A percentile compares a stretch with the other conserved stretches of the same genome.
These are phyloP conservation scores for Antitrichia curtipendula DNA, from an alignment of 225 moss, liverwort and hornwort genomes.

Conservation along the genomic window DNA sequence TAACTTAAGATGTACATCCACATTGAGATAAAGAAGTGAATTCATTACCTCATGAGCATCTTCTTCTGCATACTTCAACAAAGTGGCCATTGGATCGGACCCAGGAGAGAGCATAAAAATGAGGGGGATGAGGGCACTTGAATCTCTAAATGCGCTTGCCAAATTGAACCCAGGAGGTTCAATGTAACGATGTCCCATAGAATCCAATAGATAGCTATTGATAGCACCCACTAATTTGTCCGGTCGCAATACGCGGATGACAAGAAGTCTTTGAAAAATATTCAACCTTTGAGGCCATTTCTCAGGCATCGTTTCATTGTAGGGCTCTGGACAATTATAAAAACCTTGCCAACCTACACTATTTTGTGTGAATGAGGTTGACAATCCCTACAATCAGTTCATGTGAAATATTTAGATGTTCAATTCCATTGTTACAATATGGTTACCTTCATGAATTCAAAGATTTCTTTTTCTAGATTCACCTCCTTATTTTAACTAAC, in stretches of 20 bases:
- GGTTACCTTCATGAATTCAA: not conserved
- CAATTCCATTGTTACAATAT: not conserved
- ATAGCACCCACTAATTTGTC: conserved; percentile 60
- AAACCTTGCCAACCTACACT: conserved; percentile 28
- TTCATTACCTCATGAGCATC: conserved; percentile 1
- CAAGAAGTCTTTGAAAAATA: conserved; percentile 38
- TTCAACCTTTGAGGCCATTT: conserved; percentile 14
- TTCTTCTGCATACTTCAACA: conserved; percentile 57
- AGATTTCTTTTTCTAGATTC: not conserved
- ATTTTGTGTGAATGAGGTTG: conserved; percentile 19
- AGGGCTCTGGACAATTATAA: conserved; percentile 57
- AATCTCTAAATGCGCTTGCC: conserved; percentile 45
- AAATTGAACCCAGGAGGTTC: conserved; percentile 77
- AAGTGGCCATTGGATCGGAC: conserved; percentile 60
- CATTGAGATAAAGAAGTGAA: not conserved
- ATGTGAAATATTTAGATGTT: not conserved
- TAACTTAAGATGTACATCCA: no score
- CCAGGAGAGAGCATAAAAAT: conserved; percentile 72
- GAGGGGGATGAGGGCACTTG: conserved; percentile 38
- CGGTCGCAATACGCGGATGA: conserved; percentile 44
- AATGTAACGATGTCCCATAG: conserved; percentile 52
- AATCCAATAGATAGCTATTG: conserved; percentile 36
- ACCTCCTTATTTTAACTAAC: fast-evolving
- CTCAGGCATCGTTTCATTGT: conserved; percentile 34
- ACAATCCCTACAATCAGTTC: conserved; percentile 20